A percentile compares a stretch with the other conserved stretches of the same genome.
Conservation (phyloP, 371 early-diverging fungal species). For the Apophysomyces ossiformis region DNA sequence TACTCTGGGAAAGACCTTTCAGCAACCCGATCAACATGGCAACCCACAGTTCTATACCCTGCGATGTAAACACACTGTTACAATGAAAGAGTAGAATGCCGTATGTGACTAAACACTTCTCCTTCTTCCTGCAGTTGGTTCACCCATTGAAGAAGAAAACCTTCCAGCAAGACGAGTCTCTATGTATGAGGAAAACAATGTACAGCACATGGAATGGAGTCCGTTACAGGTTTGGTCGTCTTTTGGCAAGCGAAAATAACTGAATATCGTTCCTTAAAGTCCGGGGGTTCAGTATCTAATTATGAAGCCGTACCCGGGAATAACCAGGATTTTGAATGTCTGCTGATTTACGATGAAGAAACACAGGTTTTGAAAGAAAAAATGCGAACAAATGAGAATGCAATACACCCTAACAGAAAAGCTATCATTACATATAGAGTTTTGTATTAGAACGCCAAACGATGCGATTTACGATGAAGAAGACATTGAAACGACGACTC, state of each 20-base stretch:
- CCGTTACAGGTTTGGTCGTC: background rate
- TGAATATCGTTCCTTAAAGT: background rate
- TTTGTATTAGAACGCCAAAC: conserved; percentile 6
- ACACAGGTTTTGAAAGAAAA: background rate
- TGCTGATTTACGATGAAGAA: conserved; percentile 2
- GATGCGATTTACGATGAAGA: background rate
- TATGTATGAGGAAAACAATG: background rate
- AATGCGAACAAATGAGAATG: background rate
- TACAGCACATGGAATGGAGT: conserved; percentile 4
- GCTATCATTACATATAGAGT: background rate
- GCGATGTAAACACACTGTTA: background rate
- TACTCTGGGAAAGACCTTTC: conserved; percentile 1
- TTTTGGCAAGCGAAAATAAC: background rate
- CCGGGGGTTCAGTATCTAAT: background rate
- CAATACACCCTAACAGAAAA: background rate
- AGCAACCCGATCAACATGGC: conserved; percentile 2
- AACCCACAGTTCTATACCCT: conserved; percentile 3
- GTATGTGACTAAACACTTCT: background rate
- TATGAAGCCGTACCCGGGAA: background rate
- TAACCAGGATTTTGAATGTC: conserved; percentile 1
- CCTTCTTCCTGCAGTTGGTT: background rate
- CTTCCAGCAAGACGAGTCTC: background rate
- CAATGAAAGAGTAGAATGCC: background rate
- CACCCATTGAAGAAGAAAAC: conserved; percentile 1
- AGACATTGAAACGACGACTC: conserved; percentile 8